These are phyloP conservation scores for Globisporangium apiculatum DNA, from an alignment of 352 stramenopile genomes.

Conservation along the genomic window DNA sequence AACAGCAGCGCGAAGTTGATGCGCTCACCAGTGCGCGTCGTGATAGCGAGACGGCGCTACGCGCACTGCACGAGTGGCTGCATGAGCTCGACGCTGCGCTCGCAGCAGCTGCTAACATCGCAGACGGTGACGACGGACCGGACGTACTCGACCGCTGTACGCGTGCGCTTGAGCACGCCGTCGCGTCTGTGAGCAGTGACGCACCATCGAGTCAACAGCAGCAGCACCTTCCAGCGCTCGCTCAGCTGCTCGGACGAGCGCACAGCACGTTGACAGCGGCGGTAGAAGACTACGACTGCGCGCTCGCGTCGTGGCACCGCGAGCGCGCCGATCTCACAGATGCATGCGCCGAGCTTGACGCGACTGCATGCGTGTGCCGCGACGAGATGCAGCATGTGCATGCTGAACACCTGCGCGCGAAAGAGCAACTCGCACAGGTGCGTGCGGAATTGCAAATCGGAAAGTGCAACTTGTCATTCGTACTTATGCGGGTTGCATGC, in stretches of 20 bases:
- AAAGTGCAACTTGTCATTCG: neutral
- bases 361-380: slow-evolving; percentile 23
- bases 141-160: neutral
- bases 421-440: slow-evolving; percentile 4
- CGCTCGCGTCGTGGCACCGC: slow-evolving; percentile 27
- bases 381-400: slow-evolving; percentile 33
- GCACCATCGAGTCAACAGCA: too few relatives aligned
- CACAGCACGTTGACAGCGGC: neutral
- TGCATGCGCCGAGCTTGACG: slow-evolving; percentile 24
- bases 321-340: slow-evolving; percentile 27
- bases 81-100: slow-evolving; percentile 33
- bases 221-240: slow-evolving; percentile 1
- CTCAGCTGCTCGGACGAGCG: slow-evolving; percentile 5
- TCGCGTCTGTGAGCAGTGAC: neutral
- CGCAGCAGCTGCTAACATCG: slow-evolving; percentile 2
- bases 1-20: slow-evolving; percentile 12
- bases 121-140: too few relatives aligned
- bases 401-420: neutral
- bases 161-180: neutral
- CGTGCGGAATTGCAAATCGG: neutral
- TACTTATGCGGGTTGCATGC: neutral
- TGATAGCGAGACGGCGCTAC: slow-evolving; percentile 12
- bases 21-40: slow-evolving; percentile 9
- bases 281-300: slow-evolving; percentile 7
- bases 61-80: slow-evolving; percentile 19